Base-by-base conservation (phyloP, 1,284 basidiomycete genomes). In the Ustilago sp. region DNA sequence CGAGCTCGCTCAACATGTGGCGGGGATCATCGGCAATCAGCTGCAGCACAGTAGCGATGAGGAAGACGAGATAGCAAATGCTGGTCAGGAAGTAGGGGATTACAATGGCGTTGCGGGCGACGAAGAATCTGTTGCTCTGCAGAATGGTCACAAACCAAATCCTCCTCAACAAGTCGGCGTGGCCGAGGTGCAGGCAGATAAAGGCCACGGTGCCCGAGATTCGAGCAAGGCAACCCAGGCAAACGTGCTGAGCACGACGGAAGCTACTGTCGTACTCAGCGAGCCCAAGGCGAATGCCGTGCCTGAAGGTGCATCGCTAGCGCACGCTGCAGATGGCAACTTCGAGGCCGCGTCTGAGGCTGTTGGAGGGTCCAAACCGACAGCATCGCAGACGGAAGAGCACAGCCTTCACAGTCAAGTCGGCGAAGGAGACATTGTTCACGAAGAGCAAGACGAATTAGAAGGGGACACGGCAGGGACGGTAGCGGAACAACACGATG, bases 1-100 rank as follows among this genome's bases (percentile, higher is more conserved):
- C 61, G 72, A 76, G 41, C 76, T 85, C 8, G 81, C 82, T 7
- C 79, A 71, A 38, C 77, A 79, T 55, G 71, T 84, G 8, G 72
- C 74, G 17, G 67, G 63, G 8, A 55, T 80, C 50, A 50, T 74
- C 23, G 65, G 63, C 2, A 64, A 64, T 39, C 76, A 73, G 58
- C 51, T 68, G 45, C 67, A 63, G 52, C 61, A 74, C 39, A 68
- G 47, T 50, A 67, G 67, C 63, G 71, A 64, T 34, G 75, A 63
- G 19, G 59, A 65, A 43, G 63, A 66, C n/a, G 62, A 65, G 35
- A 34, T 53, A 9, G 73, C 45, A 3, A 48, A 43, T 41, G 31
- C 57, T 52, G 39, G 17, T 39, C 15, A 50, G 28, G 11, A 48
- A 34, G 36, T 50, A 32, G 19, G 11, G 19, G 17, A 15, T 32